Evolutionary conservation across 805 yeast genomes (phyloP).

Genomic region (Kodamaea kakaduensis): DNA sequence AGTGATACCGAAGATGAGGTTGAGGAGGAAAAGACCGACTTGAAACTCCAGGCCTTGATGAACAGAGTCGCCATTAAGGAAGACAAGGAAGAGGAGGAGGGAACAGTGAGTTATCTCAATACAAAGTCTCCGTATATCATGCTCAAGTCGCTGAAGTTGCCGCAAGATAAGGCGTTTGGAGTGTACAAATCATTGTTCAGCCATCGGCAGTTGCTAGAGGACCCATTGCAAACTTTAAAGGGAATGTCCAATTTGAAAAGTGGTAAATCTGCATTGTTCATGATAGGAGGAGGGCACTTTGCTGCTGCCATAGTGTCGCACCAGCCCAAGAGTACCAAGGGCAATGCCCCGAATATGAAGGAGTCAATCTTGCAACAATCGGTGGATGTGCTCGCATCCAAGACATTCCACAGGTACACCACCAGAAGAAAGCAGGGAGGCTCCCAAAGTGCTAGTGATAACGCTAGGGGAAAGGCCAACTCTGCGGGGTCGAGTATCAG

Average conservation of each 20-base stretch:
- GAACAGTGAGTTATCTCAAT: constrained; percentile 49
- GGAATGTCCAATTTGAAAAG: constrained; percentile 27
- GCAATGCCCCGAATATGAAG: constrained; percentile 47
- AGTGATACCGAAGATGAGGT: constrained; percentile 36
- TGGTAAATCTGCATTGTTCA: constrained; percentile 68
- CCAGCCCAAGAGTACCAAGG: constrained; percentile 50
- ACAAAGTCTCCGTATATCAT: constrained; percentile 68
- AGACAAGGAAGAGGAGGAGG: constrained; percentile 28
- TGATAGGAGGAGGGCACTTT: constrained; percentile 98
- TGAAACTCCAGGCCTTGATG: constrained; percentile 20
- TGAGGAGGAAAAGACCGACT: constrained; percentile 15
- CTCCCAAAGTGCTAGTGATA: constrained; percentile 88
- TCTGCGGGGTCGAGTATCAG: constrained; percentile 92
- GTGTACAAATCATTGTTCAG: constrained; percentile 62
- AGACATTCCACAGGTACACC: constrained; percentile 91
- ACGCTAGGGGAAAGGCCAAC: constrained; percentile 89
- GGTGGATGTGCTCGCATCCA: constrained; percentile 65
- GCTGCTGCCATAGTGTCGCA: constrained; percentile 93
- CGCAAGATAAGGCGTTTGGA: constrained; percentile 52
- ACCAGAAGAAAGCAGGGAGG: constrained; percentile 98
- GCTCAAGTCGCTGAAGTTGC: constrained; percentile 48
- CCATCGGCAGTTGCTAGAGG: constrained; percentile 27
- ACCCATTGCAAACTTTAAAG: constrained; percentile 50
- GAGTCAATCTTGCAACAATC: constrained; percentile 55
- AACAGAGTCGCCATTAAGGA: constrained; percentile 18